These are phyloP conservation scores for Apostasia ramifera DNA, from an alignment of 106 monocot species.

Conservation along the genomic window DNA sequence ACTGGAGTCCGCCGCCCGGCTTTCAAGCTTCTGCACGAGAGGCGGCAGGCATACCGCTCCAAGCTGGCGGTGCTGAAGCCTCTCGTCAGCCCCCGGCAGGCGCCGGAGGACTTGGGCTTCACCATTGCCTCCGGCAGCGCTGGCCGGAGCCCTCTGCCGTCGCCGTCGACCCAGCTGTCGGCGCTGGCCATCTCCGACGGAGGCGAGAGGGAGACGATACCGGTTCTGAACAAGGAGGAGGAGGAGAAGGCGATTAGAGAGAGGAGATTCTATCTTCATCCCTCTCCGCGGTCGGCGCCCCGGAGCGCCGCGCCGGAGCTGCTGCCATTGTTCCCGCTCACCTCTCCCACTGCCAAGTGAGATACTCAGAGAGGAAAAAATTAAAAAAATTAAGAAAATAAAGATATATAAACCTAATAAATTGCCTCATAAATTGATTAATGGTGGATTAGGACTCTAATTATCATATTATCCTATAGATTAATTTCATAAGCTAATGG, in stretches of 20 bases:
- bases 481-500: too few relatives aligned
- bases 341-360: conserved; percentile 1
- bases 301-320: conserved; percentile 19
- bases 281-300: conserved; percentile 21
- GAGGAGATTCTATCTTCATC: conserved; percentile 38
- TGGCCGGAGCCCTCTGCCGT: not conserved
- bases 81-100: not conserved
- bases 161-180: conserved; percentile 19
- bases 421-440: too few relatives aligned
- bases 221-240: conserved; percentile 22
- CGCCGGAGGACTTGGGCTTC: not conserved
- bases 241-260: conserved; percentile 48
- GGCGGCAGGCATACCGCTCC: conserved; percentile 16
- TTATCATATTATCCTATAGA: too few relatives aligned
- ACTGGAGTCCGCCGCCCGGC: conserved; percentile 10
- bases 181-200: conserved; percentile 9
- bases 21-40: conserved; percentile 25
- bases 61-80: conserved; percentile 22
- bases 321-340: conserved; percentile 22
- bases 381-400: too few relatives aligned
- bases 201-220: not conserved
- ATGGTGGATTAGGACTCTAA: too few relatives aligned
- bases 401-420: too few relatives aligned
- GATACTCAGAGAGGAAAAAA: too few relatives aligned
- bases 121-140: not conserved